Conservation (phyloP, 106 monocot species). For the Hemerocallis citrina region DNA sequence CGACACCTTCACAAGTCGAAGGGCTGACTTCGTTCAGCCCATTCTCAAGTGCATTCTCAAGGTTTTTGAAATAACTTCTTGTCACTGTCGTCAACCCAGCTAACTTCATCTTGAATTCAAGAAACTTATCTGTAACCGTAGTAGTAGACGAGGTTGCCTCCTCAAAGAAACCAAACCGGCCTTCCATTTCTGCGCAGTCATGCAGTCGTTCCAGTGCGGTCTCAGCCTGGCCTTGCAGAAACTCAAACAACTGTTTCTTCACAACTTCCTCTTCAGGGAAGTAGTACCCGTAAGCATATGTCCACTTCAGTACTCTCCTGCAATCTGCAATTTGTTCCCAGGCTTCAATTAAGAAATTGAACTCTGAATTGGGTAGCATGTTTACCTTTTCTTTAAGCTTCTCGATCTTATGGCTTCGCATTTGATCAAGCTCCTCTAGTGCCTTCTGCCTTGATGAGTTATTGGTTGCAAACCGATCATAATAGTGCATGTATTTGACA, state of each 20-base stretch:
- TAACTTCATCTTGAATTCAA: constrained; percentile 78
- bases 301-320: constrained; percentile 87
- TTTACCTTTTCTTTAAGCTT: no score
- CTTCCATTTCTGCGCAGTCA: constrained; percentile 90
- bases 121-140: constrained; percentile 75
- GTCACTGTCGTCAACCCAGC: constrained; percentile 93
- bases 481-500: no score
- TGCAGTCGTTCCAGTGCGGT: constrained; percentile 86
- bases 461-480: no score
- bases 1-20: no score
- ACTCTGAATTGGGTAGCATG: no score
- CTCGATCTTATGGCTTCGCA: no score
- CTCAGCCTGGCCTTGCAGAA: constrained; percentile 93
- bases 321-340: constrained; percentile 90
- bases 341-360: no score
- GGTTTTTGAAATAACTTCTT: no score
- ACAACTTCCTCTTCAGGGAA: constrained; percentile 69
- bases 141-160: constrained; percentile 39
- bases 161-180: constrained; percentile 48
- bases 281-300: constrained; percentile 87
- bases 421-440: no score
- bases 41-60: no score
- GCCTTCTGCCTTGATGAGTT: no score
- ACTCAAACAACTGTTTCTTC: constrained; percentile 83
- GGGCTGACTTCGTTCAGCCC: no score